Evolutionary conservation across 2,329 filamentous ascomycete genomes (phyloP), one percentile per base, ranked within the genome.

Genomic region (Seiridium cupressi): DNA sequence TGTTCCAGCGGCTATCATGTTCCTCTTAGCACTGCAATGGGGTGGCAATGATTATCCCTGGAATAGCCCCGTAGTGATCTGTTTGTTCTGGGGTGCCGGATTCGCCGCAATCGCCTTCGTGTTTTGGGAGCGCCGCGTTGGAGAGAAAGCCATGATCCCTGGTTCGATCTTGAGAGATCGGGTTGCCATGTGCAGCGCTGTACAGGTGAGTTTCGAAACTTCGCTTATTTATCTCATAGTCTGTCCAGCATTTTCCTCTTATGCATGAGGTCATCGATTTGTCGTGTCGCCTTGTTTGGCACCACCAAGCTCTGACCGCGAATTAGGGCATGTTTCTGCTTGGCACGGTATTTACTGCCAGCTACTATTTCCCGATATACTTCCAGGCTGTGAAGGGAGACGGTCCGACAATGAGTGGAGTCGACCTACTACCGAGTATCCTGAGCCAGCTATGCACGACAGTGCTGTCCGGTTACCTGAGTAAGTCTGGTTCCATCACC

Each of bases 391-490:
- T 59, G 1, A 53, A 35, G 18, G 57, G 57, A 1, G 67, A 67
- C 18, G 64, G 63, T 1, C 67, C 71, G 3, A 65, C 69, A 1
- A 55, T 73, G 60, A 74, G 72, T 44, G 72, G 71, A 35, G 67
- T 74, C 4, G 70, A 72, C 56, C 63, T 73, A 65, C 60, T 74
- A 49, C 71, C 72, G 1, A 68, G 66, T 42, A 70, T 69, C 34
- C 26, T 67, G 42, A 67, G 69, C 71, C 65, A 70, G 10, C 40
- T 89, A n/a, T 81, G 86, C 0, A 87, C 89, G 48, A 80, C 86
- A 26, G 18, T 26, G 18, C 18, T 26, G 18, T 26, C 18, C 18
- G 18, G 18, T 26, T 26, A 26, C 18, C 18, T 26, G 18, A 26
- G 18, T 26, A 26, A 26, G 18, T 2, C 18, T 26, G 18, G 18